Evolutionary conservation across 2,329 filamentous ascomycete species (phyloP).

Genomic region (Colletotrichum musicola): DNA sequence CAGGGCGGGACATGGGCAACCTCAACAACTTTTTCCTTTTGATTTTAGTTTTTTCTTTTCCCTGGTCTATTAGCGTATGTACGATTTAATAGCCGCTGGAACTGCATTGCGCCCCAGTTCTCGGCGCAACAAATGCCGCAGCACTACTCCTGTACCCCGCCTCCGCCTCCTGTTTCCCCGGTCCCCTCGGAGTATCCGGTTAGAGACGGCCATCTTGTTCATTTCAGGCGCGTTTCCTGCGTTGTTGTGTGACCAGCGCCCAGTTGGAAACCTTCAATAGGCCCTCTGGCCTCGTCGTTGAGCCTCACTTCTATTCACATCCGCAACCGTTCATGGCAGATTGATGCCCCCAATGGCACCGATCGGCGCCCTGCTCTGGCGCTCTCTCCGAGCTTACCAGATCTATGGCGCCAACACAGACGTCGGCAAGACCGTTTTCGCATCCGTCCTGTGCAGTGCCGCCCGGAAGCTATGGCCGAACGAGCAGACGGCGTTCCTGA

Average conservation of each 20-base stretch:
- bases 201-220: conserved; percentile 1
- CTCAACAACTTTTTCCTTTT: conserved; percentile 41
- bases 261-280: neutral
- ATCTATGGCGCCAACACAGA: conserved; percentile 88
- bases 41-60: too few relatives aligned
- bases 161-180: conserved; percentile 15
- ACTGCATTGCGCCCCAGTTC: conserved; percentile 12
- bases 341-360: conserved; percentile 53
- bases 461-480: conserved; percentile 60
- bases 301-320: neutral
- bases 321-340: conserved; percentile 13
- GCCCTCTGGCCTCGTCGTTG: neutral
- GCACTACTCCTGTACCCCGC: conserved; percentile 20
- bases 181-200: conserved; percentile 2
- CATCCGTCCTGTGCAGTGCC: conserved; percentile 77
- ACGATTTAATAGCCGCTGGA: conserved; percentile 23
- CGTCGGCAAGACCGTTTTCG: conserved; percentile 86
- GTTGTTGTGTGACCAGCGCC: neutral
- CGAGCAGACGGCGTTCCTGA: conserved; percentile 74
- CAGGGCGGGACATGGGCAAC: conserved; percentile 13
- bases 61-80: neutral
- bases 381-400: conserved; percentile 77
- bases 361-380: conserved; percentile 74
- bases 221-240: neutral
- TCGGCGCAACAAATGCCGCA: conserved; percentile 36